These are phyloP conservation scores for Helichrysum umbraculigerum DNA, from an alignment of 129 eudicot species.

Conservation along the genomic window DNA sequence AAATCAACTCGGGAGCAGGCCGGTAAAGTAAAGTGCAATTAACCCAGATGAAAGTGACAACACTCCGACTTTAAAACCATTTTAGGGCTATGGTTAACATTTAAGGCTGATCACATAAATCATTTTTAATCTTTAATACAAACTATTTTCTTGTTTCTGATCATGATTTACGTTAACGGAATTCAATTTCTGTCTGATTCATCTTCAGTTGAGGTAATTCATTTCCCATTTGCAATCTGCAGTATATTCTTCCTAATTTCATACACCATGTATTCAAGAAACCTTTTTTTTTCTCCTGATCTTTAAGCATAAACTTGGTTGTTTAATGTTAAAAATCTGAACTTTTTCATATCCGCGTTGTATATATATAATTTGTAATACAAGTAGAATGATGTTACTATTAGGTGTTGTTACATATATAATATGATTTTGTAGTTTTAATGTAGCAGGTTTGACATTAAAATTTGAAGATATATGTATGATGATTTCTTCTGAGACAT, in stretches of 20 bases:
- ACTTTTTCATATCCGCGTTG: too few species aligned
- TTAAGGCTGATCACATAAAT: neutral
- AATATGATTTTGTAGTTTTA: neutral
- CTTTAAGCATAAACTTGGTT: constrained; percentile 5
- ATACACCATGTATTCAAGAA: too few species aligned
- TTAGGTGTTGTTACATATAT: neutral
- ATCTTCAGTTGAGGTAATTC: constrained; percentile 40
- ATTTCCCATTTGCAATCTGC: neutral
- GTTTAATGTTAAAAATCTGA: neutral
- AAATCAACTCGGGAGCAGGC: too few species aligned
- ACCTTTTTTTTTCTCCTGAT: neutral
- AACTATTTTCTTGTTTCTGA: neutral
- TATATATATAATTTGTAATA: neutral
- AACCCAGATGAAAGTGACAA: neutral
- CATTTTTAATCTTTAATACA: neutral
- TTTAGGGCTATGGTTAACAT: neutral
- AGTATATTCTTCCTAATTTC: too few species aligned
- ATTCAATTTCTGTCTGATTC: constrained; percentile 41
- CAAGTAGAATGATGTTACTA: neutral
- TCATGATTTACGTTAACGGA: constrained; percentile 56
- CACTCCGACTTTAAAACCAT: neutral
- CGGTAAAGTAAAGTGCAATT: too few species aligned
- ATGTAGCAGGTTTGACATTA: neutral
- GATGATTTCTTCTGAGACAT: too few species aligned
- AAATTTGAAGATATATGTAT: neutral